Conservation (phyloP, 2,329 filamentous ascomycete species). For the Diaporthe humulicola region DNA sequence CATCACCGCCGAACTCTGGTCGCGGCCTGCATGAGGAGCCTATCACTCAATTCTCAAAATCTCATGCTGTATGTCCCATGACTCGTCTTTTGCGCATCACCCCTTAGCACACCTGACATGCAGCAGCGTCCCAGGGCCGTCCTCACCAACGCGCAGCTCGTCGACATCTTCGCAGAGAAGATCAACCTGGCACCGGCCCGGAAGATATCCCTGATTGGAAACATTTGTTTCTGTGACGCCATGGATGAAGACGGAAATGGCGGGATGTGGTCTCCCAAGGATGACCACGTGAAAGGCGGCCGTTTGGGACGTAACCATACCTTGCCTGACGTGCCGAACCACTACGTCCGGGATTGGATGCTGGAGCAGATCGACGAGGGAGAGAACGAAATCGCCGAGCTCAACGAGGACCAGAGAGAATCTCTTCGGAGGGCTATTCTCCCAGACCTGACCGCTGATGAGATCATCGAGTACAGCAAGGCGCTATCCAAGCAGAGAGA, state of each 20-base stretch:
- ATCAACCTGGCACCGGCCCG: neutral
- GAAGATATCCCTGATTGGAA: neutral
- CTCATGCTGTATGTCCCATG: neutral
- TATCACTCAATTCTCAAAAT: neutral
- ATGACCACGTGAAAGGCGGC: neutral
- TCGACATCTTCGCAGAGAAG: neutral
- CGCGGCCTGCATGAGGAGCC: slow-evolving; percentile 1
- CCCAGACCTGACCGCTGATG: neutral
- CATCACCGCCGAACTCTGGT: too few species aligned
- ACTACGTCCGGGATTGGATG: neutral
- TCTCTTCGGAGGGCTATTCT: neutral
- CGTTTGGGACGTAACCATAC: slow-evolving; percentile 20
- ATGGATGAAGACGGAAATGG: neutral
- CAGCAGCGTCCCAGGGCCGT: neutral
- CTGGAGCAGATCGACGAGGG: neutral
- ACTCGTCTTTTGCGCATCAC: neutral
- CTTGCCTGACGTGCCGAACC: slow-evolving; percentile 19
- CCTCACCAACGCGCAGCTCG: slow-evolving; percentile 7
- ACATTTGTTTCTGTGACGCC: neutral
- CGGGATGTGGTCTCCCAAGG: neutral
- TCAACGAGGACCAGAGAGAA: slow-evolving; percentile 1
- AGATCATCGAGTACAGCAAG: slow-evolving; percentile 1
- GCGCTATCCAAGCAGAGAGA: neutral
- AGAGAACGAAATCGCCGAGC: neutral
- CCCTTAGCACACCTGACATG: neutral